These are phyloP conservation scores for Fallopia convolvulus DNA, from an alignment of 148 eudicot genomes.

Conservation along the genomic window DNA sequence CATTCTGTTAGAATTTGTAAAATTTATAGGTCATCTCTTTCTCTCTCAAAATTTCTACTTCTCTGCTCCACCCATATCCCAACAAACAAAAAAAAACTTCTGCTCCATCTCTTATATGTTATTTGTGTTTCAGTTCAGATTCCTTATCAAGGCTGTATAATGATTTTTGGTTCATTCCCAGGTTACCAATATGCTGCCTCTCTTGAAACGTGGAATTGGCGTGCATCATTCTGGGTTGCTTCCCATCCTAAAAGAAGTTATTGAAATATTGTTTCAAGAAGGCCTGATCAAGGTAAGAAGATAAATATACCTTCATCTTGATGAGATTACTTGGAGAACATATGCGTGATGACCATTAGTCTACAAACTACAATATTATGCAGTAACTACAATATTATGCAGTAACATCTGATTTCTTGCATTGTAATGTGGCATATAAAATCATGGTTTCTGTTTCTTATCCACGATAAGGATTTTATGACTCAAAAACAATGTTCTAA, in stretches of 20 bases:
- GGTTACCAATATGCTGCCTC: constrained; percentile 95
- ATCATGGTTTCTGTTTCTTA: not conserved
- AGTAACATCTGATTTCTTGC: not conserved
- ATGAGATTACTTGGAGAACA: not conserved
- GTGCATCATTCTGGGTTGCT: constrained; percentile 99
- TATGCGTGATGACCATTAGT: not conserved
- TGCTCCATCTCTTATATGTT: not conserved
- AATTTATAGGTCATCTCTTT: not conserved
- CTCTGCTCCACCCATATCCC: not conserved
- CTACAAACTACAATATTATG: not conserved
- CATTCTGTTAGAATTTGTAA: not conserved
- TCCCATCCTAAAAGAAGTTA: constrained; percentile 96
- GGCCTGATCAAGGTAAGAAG: constrained; percentile 83
- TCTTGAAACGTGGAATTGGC: constrained; percentile 95
- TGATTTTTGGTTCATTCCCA: constrained; percentile 16
- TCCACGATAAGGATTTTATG: not conserved
- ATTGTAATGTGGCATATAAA: not conserved
- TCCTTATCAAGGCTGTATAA: not conserved
- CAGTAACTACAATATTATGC: not conserved
- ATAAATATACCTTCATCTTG: not conserved
- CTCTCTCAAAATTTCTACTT: not conserved
- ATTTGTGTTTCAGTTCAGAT: not conserved
- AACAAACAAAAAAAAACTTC: not conserved
- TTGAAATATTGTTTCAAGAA: constrained; percentile 96
- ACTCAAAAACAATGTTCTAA: not conserved